Base-by-base conservation (phyloP, 495 filamentous ascomycete genomes). In the Talaromyces stipitatus region DNA sequence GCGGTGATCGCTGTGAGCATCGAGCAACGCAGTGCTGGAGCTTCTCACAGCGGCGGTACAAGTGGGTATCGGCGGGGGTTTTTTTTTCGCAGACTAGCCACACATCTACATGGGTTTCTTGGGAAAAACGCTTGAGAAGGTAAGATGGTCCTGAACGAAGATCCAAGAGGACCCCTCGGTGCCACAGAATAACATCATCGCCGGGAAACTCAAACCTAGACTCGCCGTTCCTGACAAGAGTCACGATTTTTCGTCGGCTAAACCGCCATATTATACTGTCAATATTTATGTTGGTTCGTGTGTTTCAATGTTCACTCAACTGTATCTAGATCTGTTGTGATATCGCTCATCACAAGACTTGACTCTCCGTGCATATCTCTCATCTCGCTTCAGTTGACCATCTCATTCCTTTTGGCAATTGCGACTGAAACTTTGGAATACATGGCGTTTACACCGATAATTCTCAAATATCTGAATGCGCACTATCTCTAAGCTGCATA, bases 61-160 rank as follows among this genome's bases (percentile, higher is more conserved):
- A 48, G 45, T 48, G 45, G 45, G 45, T 48, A 48, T 48, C 24
- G 24, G 45, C 45, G 45, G 45, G 45, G 45, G 45, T 48, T 20
- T 26, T 20, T n/a, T 46, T 26, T 18, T 48, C 24, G 14, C 20
- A 14, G 24, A 48, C 22, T 48, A 20, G 6, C 45, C 45, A 48
- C 23, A 26, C 22, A 48, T 4, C n/a, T 48, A 26, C 24, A 24
- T 48, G 45, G 45, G 3, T 26, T 48, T 48, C 20, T 6, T 24
- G 16, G 45, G 45, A 48, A 12, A 23, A 48, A 4, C 10, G 45
- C 24, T 24, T 48, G 45, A 48, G 45, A 48, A 24, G 20, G 45
- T 20, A n/a, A n/a, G n/a, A n/a, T n/a, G n/a, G n/a, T 20, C 45
- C 24, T 48, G 16, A 18, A 23, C 18, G 10, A 48, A 18, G 3